Percentiles rank a stretch among this genome's conserved stretches.
phyloP scores from a whole-genome alignment of 1,139 yeast genomes.

The Meyerozyma athensensis region DNA sequence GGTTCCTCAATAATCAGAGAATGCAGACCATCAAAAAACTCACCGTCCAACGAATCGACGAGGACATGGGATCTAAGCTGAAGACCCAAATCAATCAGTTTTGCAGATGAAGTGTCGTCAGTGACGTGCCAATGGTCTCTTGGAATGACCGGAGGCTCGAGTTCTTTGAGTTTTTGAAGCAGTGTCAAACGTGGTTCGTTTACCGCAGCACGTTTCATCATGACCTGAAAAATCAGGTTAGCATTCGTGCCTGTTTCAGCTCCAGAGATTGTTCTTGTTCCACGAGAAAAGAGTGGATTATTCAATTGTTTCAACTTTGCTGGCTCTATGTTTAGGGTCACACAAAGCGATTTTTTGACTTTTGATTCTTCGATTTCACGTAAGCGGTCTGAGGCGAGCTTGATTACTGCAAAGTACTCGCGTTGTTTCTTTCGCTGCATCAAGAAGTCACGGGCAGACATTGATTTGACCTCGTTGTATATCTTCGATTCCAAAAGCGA shows the following conservation, averaged over 20 bases:
- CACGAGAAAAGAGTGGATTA: conserved; percentile 10
- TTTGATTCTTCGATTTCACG: neutral
- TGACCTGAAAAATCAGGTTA: conserved; percentile 17
- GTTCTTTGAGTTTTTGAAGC: conserved; percentile 20
- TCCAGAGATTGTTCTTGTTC: conserved; percentile 5
- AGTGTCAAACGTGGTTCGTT: conserved; percentile 17
- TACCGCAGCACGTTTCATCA: conserved; percentile 24
- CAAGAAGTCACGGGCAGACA: conserved; percentile 22
- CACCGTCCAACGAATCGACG: too few relatives aligned
- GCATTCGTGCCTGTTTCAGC: conserved; percentile 4
- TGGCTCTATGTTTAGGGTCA: conserved; percentile 5
- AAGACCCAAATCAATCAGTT: too few relatives aligned
- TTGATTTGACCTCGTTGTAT: conserved; percentile 17
- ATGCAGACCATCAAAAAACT: too few relatives aligned
- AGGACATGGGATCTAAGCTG: too few relatives aligned
- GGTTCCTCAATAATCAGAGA: too few relatives aligned
- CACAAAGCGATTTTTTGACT: neutral
- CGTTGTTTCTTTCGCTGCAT: conserved; percentile 6
- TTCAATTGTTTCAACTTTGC: conserved; percentile 18
- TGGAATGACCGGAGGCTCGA: conserved; percentile 18
- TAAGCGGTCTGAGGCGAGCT: conserved; percentile 16
- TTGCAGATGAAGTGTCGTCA: too few relatives aligned
- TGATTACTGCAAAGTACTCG: conserved; percentile 13
- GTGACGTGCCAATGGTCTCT: conserved; percentile 21
- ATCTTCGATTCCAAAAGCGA: conserved; percentile 16